Evolutionary conservation across 129 eudicot genomes (phyloP), one percentile per base, ranked within the genome.

Genomic region (Pulicaria dysenterica): DNA sequence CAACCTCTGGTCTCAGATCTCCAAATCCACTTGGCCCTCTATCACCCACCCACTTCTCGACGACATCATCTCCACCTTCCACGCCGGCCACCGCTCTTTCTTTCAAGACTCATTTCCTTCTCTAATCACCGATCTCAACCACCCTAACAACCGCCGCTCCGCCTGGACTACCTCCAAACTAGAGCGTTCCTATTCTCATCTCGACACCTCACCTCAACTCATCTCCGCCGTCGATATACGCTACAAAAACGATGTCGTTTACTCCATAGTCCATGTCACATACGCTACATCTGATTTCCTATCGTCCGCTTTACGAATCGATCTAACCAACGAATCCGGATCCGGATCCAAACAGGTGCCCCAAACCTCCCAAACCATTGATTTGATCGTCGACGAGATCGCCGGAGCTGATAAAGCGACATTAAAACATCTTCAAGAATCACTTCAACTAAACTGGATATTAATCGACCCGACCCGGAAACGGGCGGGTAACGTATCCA

Each of bases 221-320:
- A 74, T 86, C 41, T 80, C 91, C 1, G 83, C 87, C 63, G 77
- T 86, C 7, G 91, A 83, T 37, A 54, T 85, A 4, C 69, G 47
- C 6, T 82, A 79, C 70, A 37, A 68, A 5, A 43, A 67, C 43
- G 80, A 76, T 5, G 14, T 42, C 0, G 14, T 86, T 2, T 80
- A 31, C 63, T 77, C 87, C 7, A 65, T 0, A 16, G 58, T 42
- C 0, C 15, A 83, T 36, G 73, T 84, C 6, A 81, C 71, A 0
- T 2, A 57, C 4, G 31, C 31, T 24, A 37, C 4, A 43, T 43
- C 47, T 5, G 76, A 76, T 1, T 86, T 86, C 48, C 14, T 48
- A 8, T 45, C 75, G 4, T 60, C 83, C 0, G 58, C 76, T 1
- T 59, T 83, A 3, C 54, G 57, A 42, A 12, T 83, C 36, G 74